phyloP scores from a whole-genome alignment of 1,284 basidiomycete genomes.

The Rhodofomes roseus region DNA sequence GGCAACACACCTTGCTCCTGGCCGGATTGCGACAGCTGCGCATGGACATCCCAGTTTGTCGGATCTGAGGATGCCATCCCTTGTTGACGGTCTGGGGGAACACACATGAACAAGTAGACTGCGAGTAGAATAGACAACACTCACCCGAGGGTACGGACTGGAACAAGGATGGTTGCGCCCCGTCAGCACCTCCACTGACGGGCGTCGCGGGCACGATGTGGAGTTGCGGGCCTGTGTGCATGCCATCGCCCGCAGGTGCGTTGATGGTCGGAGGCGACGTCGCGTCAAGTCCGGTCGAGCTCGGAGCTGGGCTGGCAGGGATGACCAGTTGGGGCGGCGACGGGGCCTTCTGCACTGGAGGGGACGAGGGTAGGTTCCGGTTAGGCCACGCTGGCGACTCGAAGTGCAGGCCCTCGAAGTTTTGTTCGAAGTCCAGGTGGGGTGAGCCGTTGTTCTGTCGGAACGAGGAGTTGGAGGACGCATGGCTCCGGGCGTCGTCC shows the following conservation, averaged over 20 bases:
- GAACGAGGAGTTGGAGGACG: slow-evolving; percentile 63
- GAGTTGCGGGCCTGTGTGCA: slow-evolving; percentile 51
- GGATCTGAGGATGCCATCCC: slow-evolving; percentile 10
- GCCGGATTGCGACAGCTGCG: slow-evolving; percentile 8
- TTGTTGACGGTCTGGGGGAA: slow-evolving; percentile 14
- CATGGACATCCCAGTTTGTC: slow-evolving; percentile 21
- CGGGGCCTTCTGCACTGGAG: slow-evolving; percentile 48
- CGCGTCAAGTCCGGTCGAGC: slow-evolving; percentile 23
- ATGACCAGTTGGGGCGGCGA: slow-evolving; percentile 71
- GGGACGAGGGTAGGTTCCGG: slow-evolving; percentile 43
- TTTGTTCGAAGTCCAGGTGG: slow-evolving; percentile 50
- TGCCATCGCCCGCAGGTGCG: slow-evolving; percentile 59
- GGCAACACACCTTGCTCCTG: slow-evolving; percentile 12
- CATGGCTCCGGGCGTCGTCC: slow-evolving; percentile 48
- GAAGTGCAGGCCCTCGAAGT: slow-evolving; percentile 56
- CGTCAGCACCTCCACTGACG: slow-evolving; percentile 54
- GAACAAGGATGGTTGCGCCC: slow-evolving; percentile 45
- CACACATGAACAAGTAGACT: not conserved
- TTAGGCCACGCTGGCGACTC: slow-evolving; percentile 57
- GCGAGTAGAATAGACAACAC: slow-evolving; percentile 2
- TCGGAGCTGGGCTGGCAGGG: slow-evolving; percentile 39
- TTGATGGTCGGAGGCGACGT: slow-evolving; percentile 51
- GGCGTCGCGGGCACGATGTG: slow-evolving; percentile 82
- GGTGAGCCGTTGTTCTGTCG: slow-evolving; percentile 42
- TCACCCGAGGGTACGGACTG: slow-evolving; percentile 49